These are phyloP conservation scores for Russula lepida DNA, from an alignment of 768 basidiomycete species.

Conservation along the genomic window DNA sequence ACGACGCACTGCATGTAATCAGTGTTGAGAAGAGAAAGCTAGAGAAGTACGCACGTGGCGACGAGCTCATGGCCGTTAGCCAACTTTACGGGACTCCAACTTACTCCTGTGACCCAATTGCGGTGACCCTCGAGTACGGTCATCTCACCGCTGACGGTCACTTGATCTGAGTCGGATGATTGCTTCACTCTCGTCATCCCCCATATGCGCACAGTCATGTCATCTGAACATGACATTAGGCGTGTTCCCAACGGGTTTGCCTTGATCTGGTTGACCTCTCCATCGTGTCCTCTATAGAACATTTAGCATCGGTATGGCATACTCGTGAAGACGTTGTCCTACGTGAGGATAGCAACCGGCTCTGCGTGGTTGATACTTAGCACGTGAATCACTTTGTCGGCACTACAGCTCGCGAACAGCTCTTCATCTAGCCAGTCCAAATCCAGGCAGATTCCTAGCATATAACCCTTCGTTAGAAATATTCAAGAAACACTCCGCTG, in stretches of 20 bases:
- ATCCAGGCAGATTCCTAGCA: slow-evolving; percentile 67
- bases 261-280: slow-evolving; percentile 74
- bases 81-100: slow-evolving; percentile 56
- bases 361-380: slow-evolving; percentile 44
- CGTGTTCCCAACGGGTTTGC: slow-evolving; percentile 56
- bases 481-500: background rate
- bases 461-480: background rate
- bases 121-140: slow-evolving; percentile 54
- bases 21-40: background rate
- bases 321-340: slow-evolving; percentile 24
- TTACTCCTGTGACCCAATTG: slow-evolving; percentile 54
- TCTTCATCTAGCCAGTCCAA: slow-evolving; percentile 70
- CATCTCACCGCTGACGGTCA: slow-evolving; percentile 26
- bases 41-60: slow-evolving; percentile 48
- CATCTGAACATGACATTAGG: slow-evolving; percentile 77
- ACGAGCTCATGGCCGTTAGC: slow-evolving; percentile 49
- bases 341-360: slow-evolving; percentile 59
- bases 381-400: slow-evolving; percentile 56
- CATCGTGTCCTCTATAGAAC: slow-evolving; percentile 51
- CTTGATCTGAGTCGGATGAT: slow-evolving; percentile 20
- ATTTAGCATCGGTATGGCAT: background rate
- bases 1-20: slow-evolving; percentile 50
- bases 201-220: slow-evolving; percentile 73
- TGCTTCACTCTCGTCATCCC: slow-evolving; percentile 42
- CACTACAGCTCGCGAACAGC: slow-evolving; percentile 66